A percentile compares a stretch with the other conserved stretches of the same genome.
phyloP scores from a whole-genome alignment of 495 filamentous ascomycete species.

The Lophium mytilinum region DNA sequence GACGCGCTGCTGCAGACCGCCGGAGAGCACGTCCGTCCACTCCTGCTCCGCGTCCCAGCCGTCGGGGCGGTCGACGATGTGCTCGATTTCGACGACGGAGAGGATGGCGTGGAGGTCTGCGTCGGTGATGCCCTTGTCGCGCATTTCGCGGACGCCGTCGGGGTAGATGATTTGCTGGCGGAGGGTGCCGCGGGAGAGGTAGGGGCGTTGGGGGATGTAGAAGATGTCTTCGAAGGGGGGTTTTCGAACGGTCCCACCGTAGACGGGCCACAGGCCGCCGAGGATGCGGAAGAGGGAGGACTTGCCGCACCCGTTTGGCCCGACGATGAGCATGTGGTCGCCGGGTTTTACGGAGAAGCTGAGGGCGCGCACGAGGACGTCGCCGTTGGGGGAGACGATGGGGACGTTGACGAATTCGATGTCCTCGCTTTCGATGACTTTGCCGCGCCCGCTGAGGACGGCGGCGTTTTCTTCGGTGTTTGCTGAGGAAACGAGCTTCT shows the following conservation, averaged over 20 bases:
- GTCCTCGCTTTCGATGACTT: constrained; percentile 63
- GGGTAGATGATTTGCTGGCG: constrained; percentile 97
- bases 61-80: constrained; percentile 69
- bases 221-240: constrained; percentile 87
- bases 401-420: constrained; percentile 87
- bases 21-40: constrained; percentile 86
- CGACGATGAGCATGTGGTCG: constrained; percentile 89
- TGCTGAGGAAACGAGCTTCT: constrained; percentile 87
- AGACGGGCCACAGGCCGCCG: constrained; percentile 97
- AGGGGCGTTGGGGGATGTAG: constrained; percentile 95
- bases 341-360: constrained; percentile 79
- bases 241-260: constrained; percentile 85
- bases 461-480: constrained; percentile 67
- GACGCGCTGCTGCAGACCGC: constrained; percentile 90
- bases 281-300: constrained; percentile 92
- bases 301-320: constrained; percentile 96
- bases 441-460: constrained; percentile 70
- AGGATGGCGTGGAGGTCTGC: constrained; percentile 70
- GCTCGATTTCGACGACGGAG: constrained; percentile 68
- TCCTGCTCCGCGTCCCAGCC: constrained; percentile 95
- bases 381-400: constrained; percentile 92
- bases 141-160: constrained; percentile 80
- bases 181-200: constrained; percentile 78
- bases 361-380: constrained; percentile 73
- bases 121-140: constrained; percentile 74